These are phyloP conservation scores for Lepraria neglecta DNA, from an alignment of 495 filamentous ascomycete species.

Conservation along the genomic window DNA sequence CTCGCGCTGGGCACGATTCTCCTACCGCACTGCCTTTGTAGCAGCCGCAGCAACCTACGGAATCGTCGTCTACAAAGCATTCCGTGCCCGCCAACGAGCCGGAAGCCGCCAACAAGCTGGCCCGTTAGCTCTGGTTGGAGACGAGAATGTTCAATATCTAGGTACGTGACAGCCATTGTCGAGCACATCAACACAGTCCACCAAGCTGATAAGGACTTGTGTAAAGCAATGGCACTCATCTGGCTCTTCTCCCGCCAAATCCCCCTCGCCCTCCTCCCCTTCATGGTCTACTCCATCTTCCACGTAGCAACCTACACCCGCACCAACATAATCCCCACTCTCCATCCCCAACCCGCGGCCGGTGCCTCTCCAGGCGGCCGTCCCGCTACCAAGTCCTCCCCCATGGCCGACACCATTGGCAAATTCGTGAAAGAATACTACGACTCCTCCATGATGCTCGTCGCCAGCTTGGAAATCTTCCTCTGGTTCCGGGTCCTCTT, in stretches of 20 bases:
- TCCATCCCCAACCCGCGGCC: slow-evolving; percentile 35
- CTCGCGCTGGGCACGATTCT: slow-evolving; percentile 63
- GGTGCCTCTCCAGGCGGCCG: slow-evolving; percentile 56
- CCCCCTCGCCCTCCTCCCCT: slow-evolving; percentile 83
- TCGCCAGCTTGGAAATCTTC: slow-evolving; percentile 66
- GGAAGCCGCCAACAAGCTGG: slow-evolving; percentile 54
- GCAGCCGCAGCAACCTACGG: slow-evolving; percentile 89
- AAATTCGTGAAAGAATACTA: slow-evolving; percentile 97
- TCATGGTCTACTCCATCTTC: slow-evolving; percentile 96
- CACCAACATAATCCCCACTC: slow-evolving; percentile 48
- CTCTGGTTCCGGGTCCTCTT: slow-evolving; percentile 78
- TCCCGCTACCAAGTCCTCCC: slow-evolving; percentile 53
- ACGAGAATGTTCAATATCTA: slow-evolving; percentile 98
- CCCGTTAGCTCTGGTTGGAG: slow-evolving; percentile 57
- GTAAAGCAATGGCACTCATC: slow-evolving; percentile 80
- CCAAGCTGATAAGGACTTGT: slow-evolving; percentile 12
- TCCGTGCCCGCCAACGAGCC: slow-evolving; percentile 68
- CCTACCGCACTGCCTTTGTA: slow-evolving; percentile 84
- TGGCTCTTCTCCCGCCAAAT: slow-evolving; percentile 92
- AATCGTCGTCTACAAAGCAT: slow-evolving; percentile 98
- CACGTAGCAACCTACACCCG: slow-evolving; percentile 77
- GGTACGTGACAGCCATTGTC: slow-evolving; percentile 50
- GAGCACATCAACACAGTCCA: neutral
- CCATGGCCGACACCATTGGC: slow-evolving; percentile 74
- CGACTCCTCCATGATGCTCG: slow-evolving; percentile 78